Percentiles rank a stretch among this genome's conserved stretches.
Conservation (phyloP, 1,139 yeast species). For the Debaryomycetaceae sp. region DNA sequence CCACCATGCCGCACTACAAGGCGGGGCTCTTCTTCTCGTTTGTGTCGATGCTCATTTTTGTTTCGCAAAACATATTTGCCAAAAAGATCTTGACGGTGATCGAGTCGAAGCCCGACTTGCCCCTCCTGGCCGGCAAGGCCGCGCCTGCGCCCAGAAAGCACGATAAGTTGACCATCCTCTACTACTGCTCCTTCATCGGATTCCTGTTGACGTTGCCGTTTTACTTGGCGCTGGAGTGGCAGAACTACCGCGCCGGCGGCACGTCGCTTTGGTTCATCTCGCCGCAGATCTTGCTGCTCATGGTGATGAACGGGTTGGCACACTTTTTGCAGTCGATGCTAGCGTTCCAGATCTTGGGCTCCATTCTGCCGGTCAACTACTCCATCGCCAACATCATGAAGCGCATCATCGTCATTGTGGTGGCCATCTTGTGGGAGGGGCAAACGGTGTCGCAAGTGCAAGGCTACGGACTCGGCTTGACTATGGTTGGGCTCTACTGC, state of each 20-base stretch:
- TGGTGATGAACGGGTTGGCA: constrained; percentile 63
- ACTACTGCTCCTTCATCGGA: constrained; percentile 82
- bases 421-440: constrained; percentile 79
- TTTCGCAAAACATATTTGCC: constrained; percentile 87
- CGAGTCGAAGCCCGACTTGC: constrained; percentile 12
- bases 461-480: constrained; percentile 64
- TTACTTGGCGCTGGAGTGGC: constrained; percentile 65
- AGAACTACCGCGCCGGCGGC: constrained; percentile 21
- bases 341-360: constrained; percentile 86
- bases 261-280: constrained; percentile 34
- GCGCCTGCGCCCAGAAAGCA: constrained; percentile 36
- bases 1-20: constrained; percentile 31
- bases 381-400: constrained; percentile 87
- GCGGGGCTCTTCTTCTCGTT: constrained; percentile 74
- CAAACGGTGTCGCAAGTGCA: constrained; percentile 51
- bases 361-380: constrained; percentile 83
- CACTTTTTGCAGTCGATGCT: constrained; percentile 83
- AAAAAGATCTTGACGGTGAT: constrained; percentile 66
- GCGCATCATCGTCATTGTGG: constrained; percentile 77
- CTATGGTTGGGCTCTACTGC: constrained; percentile 59
- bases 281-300: constrained; percentile 26
- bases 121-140: constrained; percentile 12
- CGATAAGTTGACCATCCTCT: constrained; percentile 78
- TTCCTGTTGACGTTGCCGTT: constrained; percentile 74
- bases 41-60: constrained; percentile 80